A percentile compares a stretch with the other conserved stretches of the same genome.
Conservation (phyloP, 805 yeast genomes). For the Wickerhamiella brachini region DNA sequence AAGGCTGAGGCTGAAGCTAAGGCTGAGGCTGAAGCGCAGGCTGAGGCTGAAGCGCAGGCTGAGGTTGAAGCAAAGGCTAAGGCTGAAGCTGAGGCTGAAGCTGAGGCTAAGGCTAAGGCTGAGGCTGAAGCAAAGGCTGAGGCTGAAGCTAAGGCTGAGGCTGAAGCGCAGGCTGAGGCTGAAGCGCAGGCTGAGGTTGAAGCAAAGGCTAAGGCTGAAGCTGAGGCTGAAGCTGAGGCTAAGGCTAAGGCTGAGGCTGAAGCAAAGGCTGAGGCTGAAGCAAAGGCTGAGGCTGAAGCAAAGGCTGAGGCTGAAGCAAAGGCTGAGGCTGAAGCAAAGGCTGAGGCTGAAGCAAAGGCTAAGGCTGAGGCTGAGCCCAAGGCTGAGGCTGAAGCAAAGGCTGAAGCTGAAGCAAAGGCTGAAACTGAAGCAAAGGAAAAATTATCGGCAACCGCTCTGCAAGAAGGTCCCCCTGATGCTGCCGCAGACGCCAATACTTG, state of each 20-base stretch:
- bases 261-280: slow-evolving; percentile 1
- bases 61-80: neutral
- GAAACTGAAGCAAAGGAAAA: neutral
- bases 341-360: neutral
- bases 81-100: neutral
- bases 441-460: no score
- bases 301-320: neutral
- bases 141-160: neutral
- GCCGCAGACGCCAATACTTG: neutral
- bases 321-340: neutral
- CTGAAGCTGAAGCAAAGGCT: neutral
- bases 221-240: neutral
- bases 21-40: slow-evolving; percentile 11
- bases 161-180: neutral
- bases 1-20: slow-evolving; percentile 14
- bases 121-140: neutral
- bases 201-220: neutral
- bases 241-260: neutral
- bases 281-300: slow-evolving; percentile 2
- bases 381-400: neutral
- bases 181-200: neutral
- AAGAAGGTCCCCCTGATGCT: no score
- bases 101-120: slow-evolving; percentile 4
- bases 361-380: neutral
- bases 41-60: slow-evolving; percentile 13